Base-by-base conservation (phyloP, 176 grass and related monocot genomes). In the Miscanthus lutarioriparius region DNA sequence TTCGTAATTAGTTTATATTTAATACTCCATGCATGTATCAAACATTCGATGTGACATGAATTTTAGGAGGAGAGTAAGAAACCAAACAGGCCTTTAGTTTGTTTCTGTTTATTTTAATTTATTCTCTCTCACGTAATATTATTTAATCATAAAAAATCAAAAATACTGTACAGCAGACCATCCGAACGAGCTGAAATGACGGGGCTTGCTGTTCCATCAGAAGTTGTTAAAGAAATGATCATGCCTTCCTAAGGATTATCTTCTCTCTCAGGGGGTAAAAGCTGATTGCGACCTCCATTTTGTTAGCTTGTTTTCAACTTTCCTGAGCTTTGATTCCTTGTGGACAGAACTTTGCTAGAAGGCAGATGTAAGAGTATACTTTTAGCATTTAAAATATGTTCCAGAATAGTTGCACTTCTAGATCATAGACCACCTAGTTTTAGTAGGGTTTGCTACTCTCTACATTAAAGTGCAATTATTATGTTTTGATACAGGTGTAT, bases 221-320 rank as follows among this genome's bases (percentile, higher is more conserved):
- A 39, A 68, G 61, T 67, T 84, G 56, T 56, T 28, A 67, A 85
- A 91, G 16, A 87, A 59, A 70, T 56, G 44, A 39, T 75, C 76
- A 79, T 54, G 45, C 30, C 70, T 85, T 91, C 77, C 77, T 78
- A 68, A 80, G 44, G 62, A 19, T 87, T 84, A 81, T 87, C 65
- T 85, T 68, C 44, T 81, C 27, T 64, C 70, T 62, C 67, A 77
- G 62, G 56, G 76, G 40, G 54, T 47, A 84, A 82, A 73, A 70
- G 62, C 51, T 70, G 89, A 90, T 70, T 69, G 59, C 10, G 80
- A 83, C 67, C 68, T 75, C 85, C 85, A 71, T 87, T 86, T 48
- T 67, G n/a, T 44, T 37, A 25, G 28, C 56, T 56, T 49, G 12
- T 17, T 43, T 53, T 79, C 5, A 78, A 68, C 58, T 82, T 89